Evolutionary conservation across 2,329 filamentous ascomycete genomes (phyloP), one percentile per base, ranked within the genome.

Genomic region (Colletotrichum sp.): DNA sequence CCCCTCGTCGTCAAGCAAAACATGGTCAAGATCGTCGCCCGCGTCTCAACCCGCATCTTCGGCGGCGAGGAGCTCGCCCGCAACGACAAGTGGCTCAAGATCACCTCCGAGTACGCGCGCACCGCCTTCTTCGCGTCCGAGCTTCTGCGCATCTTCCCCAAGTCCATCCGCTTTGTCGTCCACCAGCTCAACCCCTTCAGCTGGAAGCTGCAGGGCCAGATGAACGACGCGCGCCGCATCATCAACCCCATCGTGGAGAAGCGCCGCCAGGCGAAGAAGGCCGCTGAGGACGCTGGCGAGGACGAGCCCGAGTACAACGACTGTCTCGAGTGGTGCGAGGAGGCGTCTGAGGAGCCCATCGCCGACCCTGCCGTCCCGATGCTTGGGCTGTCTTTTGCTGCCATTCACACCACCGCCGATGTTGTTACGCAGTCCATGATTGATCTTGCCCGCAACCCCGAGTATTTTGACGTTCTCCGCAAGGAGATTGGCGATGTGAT

Each of bases 321-420:
- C 39, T 70, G 77, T 13, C 78, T 81, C 21, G 78, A 80, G 28
- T 81, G 80, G 80, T 78, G 73, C 15, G 73, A 76, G 21, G 70
- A 76, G 64, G 26, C 73, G 1, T 73, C 64, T 1, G 73, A 76
- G 13, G 64, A 76, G 3, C 57, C 39, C 32, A 28, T 59, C 10
- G 75, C 78, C 9, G 78, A 80, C 24, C 75, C 78, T 6, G 77
- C 75, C 4, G 55, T 75, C 30, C 39, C 39, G 39, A 49, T 49
- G 39, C 72, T 82, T 5, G 72, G 75, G 0, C 76, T 82, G 0
- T 77, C 79, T 7, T 72, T 81, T 13, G 81, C 76, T 2, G 79
- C 80, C 15, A 78, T 81, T 12, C 79, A 81, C 68, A 81, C 76
- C 24, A 81, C 79, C 4, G 75, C 77, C 12, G 80, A 81, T 49